Evolutionary conservation across 2,329 filamentous ascomycete species (phyloP).

Genomic region (Aspergillus texensis): DNA sequence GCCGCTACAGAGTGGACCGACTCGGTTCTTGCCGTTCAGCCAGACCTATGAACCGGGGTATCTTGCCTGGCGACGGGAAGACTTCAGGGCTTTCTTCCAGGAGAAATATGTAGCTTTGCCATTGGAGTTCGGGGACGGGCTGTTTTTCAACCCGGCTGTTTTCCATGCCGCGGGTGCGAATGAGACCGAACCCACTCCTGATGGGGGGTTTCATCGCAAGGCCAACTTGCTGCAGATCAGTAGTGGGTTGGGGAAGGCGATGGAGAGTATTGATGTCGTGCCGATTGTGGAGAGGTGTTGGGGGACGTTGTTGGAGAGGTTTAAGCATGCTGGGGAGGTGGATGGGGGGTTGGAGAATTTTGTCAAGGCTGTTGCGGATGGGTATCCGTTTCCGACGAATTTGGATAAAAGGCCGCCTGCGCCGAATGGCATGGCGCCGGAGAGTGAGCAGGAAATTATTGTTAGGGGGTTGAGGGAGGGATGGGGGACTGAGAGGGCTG

Average conservation of each 20-base stretch:
- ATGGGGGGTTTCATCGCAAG: conserved; percentile 51
- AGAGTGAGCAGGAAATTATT: conserved; percentile 60
- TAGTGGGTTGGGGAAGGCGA: conserved; percentile 64
- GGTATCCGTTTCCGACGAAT: conserved; percentile 66
- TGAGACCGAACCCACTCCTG: conserved; percentile 25
- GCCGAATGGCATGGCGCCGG: conserved; percentile 61
- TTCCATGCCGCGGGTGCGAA: conserved; percentile 67
- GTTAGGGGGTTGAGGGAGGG: conserved; percentile 46
- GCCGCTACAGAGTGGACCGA: conserved; percentile 61
- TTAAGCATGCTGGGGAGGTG: conserved; percentile 32
- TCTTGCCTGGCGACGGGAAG: conserved; percentile 57
- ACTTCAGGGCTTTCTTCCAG: conserved; percentile 59
- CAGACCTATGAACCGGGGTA: conserved; percentile 61
- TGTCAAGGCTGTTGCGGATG: conserved; percentile 57
- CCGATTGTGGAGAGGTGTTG: conserved; percentile 58
- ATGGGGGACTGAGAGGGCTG: conserved; percentile 43
- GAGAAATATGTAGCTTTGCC: conserved; percentile 57
- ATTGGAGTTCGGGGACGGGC: conserved; percentile 58
- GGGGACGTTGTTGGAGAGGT: conserved; percentile 56
- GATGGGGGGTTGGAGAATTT: conserved; percentile 51
- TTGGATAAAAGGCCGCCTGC: conserved; percentile 60
- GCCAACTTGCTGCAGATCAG: conserved; percentile 67
- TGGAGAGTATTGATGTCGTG: conserved; percentile 61
- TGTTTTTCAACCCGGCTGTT: conserved; percentile 67
- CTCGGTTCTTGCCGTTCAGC: conserved; percentile 63